Evolutionary conservation across 495 filamentous ascomycete species (phyloP).

Genomic region (Margaritispora aquatica): DNA sequence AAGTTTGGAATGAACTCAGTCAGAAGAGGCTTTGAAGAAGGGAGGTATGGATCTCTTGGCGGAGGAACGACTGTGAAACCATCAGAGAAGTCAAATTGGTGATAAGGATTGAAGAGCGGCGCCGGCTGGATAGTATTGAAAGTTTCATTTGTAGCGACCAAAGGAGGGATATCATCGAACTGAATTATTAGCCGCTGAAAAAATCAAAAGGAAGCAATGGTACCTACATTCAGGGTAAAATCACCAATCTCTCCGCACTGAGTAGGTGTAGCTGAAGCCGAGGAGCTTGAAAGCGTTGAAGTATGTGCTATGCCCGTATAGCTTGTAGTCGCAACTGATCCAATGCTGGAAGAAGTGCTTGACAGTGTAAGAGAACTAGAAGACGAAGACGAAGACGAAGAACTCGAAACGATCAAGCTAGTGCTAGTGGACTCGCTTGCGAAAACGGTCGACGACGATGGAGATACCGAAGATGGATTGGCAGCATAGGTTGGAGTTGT

Average conservation of each 20-base stretch:
- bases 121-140: slow-evolving; percentile 8
- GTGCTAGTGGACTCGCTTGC: neutral
- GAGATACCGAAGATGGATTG: neutral
- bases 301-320: neutral
- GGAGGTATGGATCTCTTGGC: slow-evolving; percentile 22
- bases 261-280: slow-evolving; percentile 8
- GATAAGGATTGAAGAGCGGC: slow-evolving; percentile 24
- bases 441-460: neutral
- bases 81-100: slow-evolving; percentile 25
- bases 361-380: too few relatives aligned
- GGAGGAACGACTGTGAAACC: slow-evolving; percentile 26
- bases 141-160: slow-evolving; percentile 5
- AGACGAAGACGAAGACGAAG: neutral
- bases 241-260: slow-evolving; percentile 20
- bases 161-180: slow-evolving; percentile 27
- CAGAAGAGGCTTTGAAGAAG: slow-evolving; percentile 16
- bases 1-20: slow-evolving; percentile 24
- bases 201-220: neutral
- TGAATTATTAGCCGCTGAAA: slow-evolving; percentile 12
- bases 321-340: too few relatives aligned
- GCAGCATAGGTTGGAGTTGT: neutral
- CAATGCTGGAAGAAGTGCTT: too few relatives aligned
- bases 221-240: slow-evolving; percentile 22
- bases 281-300: neutral
- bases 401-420: neutral